Evolutionary conservation across 2,329 filamentous ascomycete genomes (phyloP), one percentile per base, ranked within the genome.

Genomic region (Aspergillus vadensis): DNA sequence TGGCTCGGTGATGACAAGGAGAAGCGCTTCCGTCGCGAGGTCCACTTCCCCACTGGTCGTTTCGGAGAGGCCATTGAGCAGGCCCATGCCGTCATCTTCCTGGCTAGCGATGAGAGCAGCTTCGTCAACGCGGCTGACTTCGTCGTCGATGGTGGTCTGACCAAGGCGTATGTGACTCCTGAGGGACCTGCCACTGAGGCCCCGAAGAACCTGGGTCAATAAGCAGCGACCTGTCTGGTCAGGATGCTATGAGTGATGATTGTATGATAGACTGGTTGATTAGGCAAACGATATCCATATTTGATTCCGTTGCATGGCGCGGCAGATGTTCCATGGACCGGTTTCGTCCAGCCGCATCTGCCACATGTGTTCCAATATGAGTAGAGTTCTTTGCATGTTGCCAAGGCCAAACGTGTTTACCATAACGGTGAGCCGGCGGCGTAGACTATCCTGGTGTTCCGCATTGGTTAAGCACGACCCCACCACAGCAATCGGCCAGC

Each of bases 1-100:
- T 97, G 92, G 91, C 86, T 97, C 21, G 93, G 93, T 64, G 91
- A 95, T 70, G 92, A 97, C 79, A 74, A 86, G 73, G 85, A 85
- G 63, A 97, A 97, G 85, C 87, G 92, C 32, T 81, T 86, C 71
- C 85, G 93, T 50, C 89, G 92, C 59, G 92, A 96, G 81, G 84
- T 97, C 21, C 92, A 97, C 77, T 96, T 97, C 83, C 92, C 92
- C 5, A 86, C 85, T 7, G 92, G 92, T 44, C 86, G 93, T 12
- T 97, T 97, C 71, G 92, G 92, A 53, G 92, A 97, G 82, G 91
- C 93, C n/a, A 81, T 97, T 62, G 92, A 97, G 82, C 92, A 96
- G 81, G 92, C 92, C 0, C 90, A 96, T 65, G 92, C 91, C 6
- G 92, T 96, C 0, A 74, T 97, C 7, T 96, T 96, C 80, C 79